Evolutionary conservation across 164 flowering plant genomes (phyloP), one percentile per base, ranked within the genome.

Genomic region (Berberis vulgaris): DNA sequence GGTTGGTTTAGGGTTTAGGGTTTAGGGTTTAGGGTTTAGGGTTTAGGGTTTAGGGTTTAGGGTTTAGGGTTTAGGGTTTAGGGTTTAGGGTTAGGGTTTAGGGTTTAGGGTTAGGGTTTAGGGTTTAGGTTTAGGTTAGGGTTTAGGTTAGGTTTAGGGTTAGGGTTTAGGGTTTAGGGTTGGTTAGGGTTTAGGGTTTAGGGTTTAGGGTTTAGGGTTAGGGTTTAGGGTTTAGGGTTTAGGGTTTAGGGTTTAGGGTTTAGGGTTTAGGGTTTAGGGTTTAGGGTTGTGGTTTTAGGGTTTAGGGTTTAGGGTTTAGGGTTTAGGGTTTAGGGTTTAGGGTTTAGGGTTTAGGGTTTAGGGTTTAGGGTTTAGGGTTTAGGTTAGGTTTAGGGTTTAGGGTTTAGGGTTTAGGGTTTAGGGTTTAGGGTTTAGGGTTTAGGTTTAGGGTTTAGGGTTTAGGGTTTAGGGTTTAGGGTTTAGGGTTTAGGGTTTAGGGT

Each of bases 1-100:
- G n/a, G n/a, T 57, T 57, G 74, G 70, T 67, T 66, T 67, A 67
- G 71, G 74, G 70, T 63, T 63, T 63, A 63, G 74, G 67, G 67
- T 62, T 59, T 49, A 42, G 44, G 65, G 62, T 44, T 64, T 64
- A 57, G 68, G 64, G 57, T 66, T 55, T 53, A 67, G 71, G 71
- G 60, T 72, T 67, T 49, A 64, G 75, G 71, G 50, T 64, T 59
- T 45, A 64, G 67, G 62, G 57, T 67, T 58, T 53, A 64, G 71
- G 59, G 63, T 72, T 53, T 39, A 68, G 68, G 46, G 10, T 55
- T 55, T 40, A n/a, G 60, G 60, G 40, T 40, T 13, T 13, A 9
- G 59, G 59, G 55, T 53, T 53, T 13, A 46, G 61, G 61, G 41
- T 59, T 59, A 41, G 46, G 61, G 61, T 68, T 67, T 44, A 49